Conservation (phyloP, 257 asterid genomes). For the Solanum rostratum region DNA sequence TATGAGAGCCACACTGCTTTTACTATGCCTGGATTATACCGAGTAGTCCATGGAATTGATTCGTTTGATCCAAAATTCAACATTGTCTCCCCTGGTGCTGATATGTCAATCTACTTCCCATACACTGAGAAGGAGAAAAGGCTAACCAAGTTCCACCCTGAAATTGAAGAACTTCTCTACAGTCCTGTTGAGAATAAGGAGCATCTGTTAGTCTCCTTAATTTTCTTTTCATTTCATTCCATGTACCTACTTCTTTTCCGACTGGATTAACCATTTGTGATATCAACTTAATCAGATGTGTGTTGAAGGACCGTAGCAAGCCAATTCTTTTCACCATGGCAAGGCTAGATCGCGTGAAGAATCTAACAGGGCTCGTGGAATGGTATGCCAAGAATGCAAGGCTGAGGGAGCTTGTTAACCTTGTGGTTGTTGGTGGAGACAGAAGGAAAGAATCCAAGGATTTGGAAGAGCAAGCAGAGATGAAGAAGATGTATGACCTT, state of each 20-base stretch:
- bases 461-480: slow-evolving; percentile 9
- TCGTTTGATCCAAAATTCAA: slow-evolving; percentile 8
- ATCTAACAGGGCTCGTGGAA: slow-evolving; percentile 8
- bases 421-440: slow-evolving; percentile 12
- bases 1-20: slow-evolving; percentile 11
- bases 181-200: slow-evolving; percentile 8
- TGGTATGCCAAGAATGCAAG: slow-evolving; percentile 10
- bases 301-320: slow-evolving; percentile 2
- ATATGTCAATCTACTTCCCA: slow-evolving; percentile 10
- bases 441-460: slow-evolving; percentile 10
- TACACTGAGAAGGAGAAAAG: slow-evolving; percentile 10
- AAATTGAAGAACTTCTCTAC: slow-evolving; percentile 10
- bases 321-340: slow-evolving; percentile 12
- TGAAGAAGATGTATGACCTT: slow-evolving; percentile 8
- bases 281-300: background rate
- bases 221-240: background rate
- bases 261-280: background rate
- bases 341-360: slow-evolving; percentile 10
- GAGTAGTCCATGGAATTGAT: slow-evolving; percentile 11
- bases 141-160: slow-evolving; percentile 4
- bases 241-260: background rate
- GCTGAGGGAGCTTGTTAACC: slow-evolving; percentile 9
- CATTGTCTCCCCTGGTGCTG: slow-evolving; percentile 13
- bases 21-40: slow-evolving; percentile 12
- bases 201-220: slow-evolving; percentile 2